phyloP scores from a whole-genome alignment of 164 flowering plant species.

The Magnolia changhungtana region DNA sequence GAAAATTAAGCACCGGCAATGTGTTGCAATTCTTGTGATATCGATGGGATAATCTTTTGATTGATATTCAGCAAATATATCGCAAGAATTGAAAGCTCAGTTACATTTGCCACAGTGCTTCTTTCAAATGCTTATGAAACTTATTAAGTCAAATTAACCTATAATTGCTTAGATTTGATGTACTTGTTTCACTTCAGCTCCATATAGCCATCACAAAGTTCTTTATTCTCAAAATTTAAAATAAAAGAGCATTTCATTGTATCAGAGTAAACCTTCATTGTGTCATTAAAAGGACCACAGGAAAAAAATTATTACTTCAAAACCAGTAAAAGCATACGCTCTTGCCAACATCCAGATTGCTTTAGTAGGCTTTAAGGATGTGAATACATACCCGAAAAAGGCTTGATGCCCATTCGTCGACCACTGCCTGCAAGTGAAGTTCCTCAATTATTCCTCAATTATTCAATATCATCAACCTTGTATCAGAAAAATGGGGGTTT shows the following conservation, averaged over 20 bases:
- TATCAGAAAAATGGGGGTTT: neutral
- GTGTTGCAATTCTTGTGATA: too few relatives aligned
- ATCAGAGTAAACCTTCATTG: neutral
- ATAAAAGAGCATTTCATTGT: neutral
- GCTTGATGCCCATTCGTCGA: slow-evolving; percentile 99
- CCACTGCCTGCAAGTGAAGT: slow-evolving; percentile 65
- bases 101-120: too few relatives aligned
- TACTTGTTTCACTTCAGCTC: too few relatives aligned
- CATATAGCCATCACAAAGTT: neutral
- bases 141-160: too few relatives aligned
- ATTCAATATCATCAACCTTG: slow-evolving; percentile 11
- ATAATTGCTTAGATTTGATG: too few relatives aligned
- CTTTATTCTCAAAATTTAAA: neutral
- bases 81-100: too few relatives aligned
- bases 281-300: neutral
- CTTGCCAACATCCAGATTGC: slow-evolving; percentile 2
- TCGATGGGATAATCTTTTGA: too few relatives aligned
- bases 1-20: too few relatives aligned
- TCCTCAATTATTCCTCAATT: neutral
- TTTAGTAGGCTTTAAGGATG: slow-evolving; percentile 6
- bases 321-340: neutral
- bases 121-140: too few relatives aligned
- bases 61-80: too few relatives aligned
- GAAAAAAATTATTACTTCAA: neutral
- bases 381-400: slow-evolving; percentile 77